phyloP scores from a whole-genome alignment of 2,329 filamentous ascomycete species.

The Sporothrix pseudoabietina region DNA sequence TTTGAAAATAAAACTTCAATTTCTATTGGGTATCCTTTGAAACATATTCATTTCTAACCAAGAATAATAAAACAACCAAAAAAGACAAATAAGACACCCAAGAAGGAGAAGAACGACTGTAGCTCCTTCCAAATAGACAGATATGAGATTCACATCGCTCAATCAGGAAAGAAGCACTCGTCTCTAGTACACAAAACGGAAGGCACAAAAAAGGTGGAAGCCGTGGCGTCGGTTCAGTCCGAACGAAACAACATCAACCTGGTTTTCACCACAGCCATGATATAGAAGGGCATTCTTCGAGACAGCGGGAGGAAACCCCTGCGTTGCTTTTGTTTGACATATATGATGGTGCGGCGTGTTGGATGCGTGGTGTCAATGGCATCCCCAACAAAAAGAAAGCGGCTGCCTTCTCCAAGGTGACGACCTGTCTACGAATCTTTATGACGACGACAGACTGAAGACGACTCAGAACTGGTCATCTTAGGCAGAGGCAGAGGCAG shows the following conservation, averaged over 20 bases:
- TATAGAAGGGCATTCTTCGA: neutral
- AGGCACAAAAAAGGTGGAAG: neutral
- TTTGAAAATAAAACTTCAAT: neutral
- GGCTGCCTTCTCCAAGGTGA: neutral
- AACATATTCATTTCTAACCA: too few species aligned
- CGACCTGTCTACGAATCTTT: neutral
- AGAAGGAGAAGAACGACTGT: neutral
- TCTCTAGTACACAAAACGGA: neutral
- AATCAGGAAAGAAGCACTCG: neutral
- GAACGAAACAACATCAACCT: conserved; percentile 16
- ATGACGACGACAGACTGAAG: neutral
- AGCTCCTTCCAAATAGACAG: neutral
- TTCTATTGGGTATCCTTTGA: too few species aligned
- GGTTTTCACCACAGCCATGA: neutral
- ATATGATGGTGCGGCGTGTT: neutral
- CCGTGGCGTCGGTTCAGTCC: conserved; percentile 13
- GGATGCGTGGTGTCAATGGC: too few species aligned
- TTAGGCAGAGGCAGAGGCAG: neutral
- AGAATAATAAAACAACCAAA: neutral
- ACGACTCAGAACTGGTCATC: neutral
- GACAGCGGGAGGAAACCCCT: neutral
- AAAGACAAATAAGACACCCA: too few species aligned
- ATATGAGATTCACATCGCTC: neutral
- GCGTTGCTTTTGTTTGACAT: conserved; percentile 2
- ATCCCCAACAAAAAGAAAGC: neutral